A percentile compares a stretch with the other conserved stretches of the same genome.
These are phyloP conservation scores for Otatea glauca DNA, from an alignment of 176 grass and related monocot species.

Conservation along the genomic window DNA sequence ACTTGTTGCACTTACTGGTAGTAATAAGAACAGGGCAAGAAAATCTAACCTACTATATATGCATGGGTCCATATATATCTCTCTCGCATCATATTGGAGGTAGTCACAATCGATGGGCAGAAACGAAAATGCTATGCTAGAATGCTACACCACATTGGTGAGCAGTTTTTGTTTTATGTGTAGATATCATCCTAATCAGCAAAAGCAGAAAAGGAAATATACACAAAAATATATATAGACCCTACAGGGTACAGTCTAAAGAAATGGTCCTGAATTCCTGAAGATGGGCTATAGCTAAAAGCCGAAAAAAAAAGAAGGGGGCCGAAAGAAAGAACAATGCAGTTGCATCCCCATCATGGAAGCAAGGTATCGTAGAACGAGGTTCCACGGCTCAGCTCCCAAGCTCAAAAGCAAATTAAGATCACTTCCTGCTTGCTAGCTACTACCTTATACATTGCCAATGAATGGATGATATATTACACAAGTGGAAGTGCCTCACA, in stretches of 20 bases:
- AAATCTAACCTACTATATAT: conserved; percentile 1
- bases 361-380: not conserved
- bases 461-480: not conserved
- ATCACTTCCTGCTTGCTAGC: not conserved
- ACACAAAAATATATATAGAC: not conserved
- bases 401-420: not conserved
- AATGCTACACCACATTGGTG: not conserved
- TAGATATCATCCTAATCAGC: conserved; percentile 12
- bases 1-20: not conserved
- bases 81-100: not conserved
- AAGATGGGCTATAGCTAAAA: not conserved
- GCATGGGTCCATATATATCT: not conserved
- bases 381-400: not conserved
- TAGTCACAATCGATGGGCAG: not conserved
- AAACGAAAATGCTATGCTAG: not conserved
- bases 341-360: not conserved
- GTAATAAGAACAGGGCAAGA: conserved; percentile 35
- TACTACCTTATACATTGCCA: not conserved
- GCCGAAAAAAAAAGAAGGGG: not conserved
- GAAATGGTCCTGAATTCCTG: conserved; percentile 24
- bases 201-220: conserved; percentile 2
- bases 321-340: not conserved
- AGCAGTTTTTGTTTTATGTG: not conserved
- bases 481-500: not conserved
- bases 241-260: conserved; percentile 23